Conservation (phyloP, 140 eudicot species). For the Erigeron philadelphicus region DNA sequence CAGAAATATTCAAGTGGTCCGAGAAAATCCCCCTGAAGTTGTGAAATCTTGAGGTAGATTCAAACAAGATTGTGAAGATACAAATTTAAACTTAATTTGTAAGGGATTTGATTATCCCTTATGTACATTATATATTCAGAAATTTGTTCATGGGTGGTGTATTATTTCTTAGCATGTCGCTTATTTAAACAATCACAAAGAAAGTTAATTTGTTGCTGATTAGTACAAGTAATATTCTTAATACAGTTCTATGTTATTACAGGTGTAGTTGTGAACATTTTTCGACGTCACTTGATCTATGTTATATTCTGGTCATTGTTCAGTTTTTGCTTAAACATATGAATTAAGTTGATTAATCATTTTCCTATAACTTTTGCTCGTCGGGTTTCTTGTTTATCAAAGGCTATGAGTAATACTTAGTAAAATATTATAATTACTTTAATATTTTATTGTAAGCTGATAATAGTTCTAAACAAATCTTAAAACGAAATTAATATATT, state of each 20-base stretch:
- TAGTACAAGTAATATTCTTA: not conserved
- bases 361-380: no score
- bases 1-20: conserved; percentile 80
- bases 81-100: not conserved
- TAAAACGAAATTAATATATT: no score
- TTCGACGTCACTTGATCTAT: not conserved
- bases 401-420: no score
- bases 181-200: conserved; percentile 17
- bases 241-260: not conserved
- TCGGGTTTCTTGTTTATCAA: no score
- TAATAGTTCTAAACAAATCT: no score
- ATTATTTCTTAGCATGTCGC: conserved; percentile 19
- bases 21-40: conserved; percentile 58
- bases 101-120: conserved; percentile 9
- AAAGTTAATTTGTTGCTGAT: conserved; percentile 22
- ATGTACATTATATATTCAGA: conserved; percentile 23
- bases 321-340: no score
- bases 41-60: conserved; percentile 21
- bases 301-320: no score
- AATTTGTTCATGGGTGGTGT: conserved; percentile 12
- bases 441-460: no score
- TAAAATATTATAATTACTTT: no score
- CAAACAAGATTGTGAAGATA: conserved; percentile 10
- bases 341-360: no score
- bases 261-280: not conserved